Evolutionary conservation across 129 eudicot genomes (phyloP), one percentile per base, ranked within the genome.

Genomic region (Calendula officinalis): DNA sequence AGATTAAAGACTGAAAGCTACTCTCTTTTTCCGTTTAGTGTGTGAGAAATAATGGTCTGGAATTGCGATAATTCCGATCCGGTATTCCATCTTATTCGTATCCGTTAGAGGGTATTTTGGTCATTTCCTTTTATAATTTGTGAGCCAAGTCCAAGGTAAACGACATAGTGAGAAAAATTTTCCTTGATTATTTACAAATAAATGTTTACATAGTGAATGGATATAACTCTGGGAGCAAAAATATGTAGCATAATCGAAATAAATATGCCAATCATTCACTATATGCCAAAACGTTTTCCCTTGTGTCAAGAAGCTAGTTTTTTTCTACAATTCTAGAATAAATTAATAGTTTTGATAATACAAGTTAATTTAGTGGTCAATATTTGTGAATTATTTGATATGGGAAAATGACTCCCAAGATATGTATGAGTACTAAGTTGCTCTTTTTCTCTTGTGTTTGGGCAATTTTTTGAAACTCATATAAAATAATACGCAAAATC

Each of bases 121-220:
- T 59, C 41, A 60, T 56, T 52, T 41, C 9, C 49, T 12, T 67
- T 58, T 42, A 56, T 36, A 17, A 46, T 17, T 36, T 34, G 67
- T 75, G 60, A 67, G 56, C 46, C 56, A 42, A 35, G 74, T 60
- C 38, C 10, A 70, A 12, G 67, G 78, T 73, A 65, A 35, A 63
- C 75, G 13, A 66, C n/a, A n/a, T n/a, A n/a, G n/a, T n/a, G n/a
- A n/a, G n/a, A n/a, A n/a, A n/a, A n/a, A n/a, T n/a, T n/a, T n/a
- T n/a, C n/a, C n/a, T n/a, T n/a, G n/a, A n/a, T n/a, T n/a, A n/a
- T n/a, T n/a, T n/a, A n/a, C n/a, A n/a, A n/a, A n/a, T n/a, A n/a
- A n/a, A n/a, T n/a, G n/a, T n/a, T 22, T 22, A 22, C 30, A 1
- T 22, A 22, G 30, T 22, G 2, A 22, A 22, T 22, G 30, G 30